Evolutionary conservation across 805 yeast species (phyloP).

Genomic region (Blastobotrys chiropterorum): DNA sequence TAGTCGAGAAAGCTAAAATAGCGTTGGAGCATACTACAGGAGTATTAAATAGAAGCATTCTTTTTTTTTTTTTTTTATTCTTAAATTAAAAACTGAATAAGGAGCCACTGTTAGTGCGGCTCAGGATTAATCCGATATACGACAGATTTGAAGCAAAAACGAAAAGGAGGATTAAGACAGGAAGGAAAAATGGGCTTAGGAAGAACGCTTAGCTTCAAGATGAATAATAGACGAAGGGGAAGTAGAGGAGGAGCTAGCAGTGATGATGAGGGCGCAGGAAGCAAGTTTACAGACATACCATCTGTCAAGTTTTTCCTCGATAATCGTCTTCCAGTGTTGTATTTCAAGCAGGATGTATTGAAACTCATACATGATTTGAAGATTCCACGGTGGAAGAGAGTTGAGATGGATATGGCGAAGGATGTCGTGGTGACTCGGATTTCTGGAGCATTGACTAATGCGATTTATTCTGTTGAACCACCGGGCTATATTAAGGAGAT

Average conservation of each 20-base stretch:
- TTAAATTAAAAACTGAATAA: no score
- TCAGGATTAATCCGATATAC: no score
- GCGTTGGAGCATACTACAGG: no score
- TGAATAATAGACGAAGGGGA: background rate
- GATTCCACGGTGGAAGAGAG: conserved; percentile 74
- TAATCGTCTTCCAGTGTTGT: conserved; percentile 72
- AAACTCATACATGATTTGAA: conserved; percentile 55
- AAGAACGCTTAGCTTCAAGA: no score
- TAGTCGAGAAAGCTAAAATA: no score
- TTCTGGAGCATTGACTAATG: conserved; percentile 90
- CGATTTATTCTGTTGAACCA: conserved; percentile 71
- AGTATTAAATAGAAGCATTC: no score
- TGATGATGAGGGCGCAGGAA: background rate
- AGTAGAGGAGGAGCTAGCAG: background rate
- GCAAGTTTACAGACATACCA: conserved; percentile 12
- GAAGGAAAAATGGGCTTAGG: no score
- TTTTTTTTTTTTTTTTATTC: no score
- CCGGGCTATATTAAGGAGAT: conserved; percentile 34
- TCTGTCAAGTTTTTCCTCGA: conserved; percentile 56
- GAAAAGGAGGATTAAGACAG: no score
- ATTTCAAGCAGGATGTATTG: conserved; percentile 75
- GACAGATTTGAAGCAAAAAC: no score
- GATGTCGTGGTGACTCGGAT: conserved; percentile 57
- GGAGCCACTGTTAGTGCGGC: no score
- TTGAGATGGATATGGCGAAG: conserved; percentile 33